These are phyloP conservation scores for Zopfia rhizophila DNA, from an alignment of 2,329 filamentous ascomycete species.

Conservation along the genomic window DNA sequence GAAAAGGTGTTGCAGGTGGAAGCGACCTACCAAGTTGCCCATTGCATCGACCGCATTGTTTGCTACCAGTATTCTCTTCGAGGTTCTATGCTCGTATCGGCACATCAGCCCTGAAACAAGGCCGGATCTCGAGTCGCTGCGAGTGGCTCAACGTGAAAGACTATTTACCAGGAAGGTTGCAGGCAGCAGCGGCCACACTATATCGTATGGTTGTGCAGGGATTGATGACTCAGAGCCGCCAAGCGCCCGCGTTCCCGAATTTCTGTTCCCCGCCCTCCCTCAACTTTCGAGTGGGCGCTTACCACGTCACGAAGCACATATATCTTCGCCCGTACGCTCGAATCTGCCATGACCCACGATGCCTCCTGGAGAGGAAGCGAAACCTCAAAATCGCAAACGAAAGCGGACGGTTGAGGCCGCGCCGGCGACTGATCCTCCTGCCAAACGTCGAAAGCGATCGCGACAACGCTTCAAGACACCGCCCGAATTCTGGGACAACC, in stretches of 20 bases:
- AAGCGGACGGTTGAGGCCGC: slow-evolving; percentile 18
- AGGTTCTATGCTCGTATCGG: slow-evolving; percentile 10
- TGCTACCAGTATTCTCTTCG: too few species aligned
- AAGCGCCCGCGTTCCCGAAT: slow-evolving; percentile 8
- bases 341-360: slow-evolving; percentile 14
- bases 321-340: slow-evolving; percentile 11
- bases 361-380: slow-evolving; percentile 12
- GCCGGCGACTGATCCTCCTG: slow-evolving; percentile 14
- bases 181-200: too few species aligned
- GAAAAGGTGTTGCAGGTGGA: slow-evolving; percentile 4
- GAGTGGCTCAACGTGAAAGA: too few species aligned
- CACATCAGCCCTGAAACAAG: too few species aligned
- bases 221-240: too few species aligned
- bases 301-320: slow-evolving; percentile 16
- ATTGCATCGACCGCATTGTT: slow-evolving; percentile 13
- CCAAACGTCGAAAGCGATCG: slow-evolving; percentile 19
- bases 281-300: slow-evolving; percentile 8
- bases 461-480: slow-evolving; percentile 15
- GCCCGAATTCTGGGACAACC: slow-evolving; percentile 24
- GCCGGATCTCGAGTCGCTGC: too few species aligned
- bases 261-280: slow-evolving; percentile 6
- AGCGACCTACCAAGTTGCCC: slow-evolving; percentile 14
- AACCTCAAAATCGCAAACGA: slow-evolving; percentile 21
- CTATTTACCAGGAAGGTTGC: too few species aligned
- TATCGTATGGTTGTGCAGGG: too few species aligned